Evolutionary conservation across 371 early-diverging fungal species (phyloP).

Genomic region (Mortierella sp.): DNA sequence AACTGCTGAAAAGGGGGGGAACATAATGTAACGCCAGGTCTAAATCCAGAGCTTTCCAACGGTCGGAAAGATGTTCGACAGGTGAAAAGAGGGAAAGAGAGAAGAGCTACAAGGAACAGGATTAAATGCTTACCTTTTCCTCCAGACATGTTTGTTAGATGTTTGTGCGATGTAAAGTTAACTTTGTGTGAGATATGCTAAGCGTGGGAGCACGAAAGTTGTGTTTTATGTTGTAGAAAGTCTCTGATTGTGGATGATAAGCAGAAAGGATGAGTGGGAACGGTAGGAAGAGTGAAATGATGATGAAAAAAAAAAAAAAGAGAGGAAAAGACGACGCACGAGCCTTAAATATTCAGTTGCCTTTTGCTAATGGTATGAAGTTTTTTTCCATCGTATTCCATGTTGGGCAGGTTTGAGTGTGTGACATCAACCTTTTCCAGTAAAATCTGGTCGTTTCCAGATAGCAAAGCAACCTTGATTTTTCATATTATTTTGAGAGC

Average conservation of each 20-base stretch:
- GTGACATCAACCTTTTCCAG: conserved; percentile 14
- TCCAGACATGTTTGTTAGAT: not conserved
- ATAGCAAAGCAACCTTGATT: not conserved
- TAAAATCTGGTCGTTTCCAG: conserved; percentile 8
- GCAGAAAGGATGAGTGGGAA: not conserved
- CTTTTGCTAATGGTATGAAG: not conserved
- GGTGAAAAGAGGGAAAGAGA: not conserved
- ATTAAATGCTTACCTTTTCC: conserved; percentile 17
- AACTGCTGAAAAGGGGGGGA: not conserved
- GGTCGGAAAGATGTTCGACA: not conserved
- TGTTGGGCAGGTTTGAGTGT: not conserved
- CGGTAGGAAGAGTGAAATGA: not conserved
- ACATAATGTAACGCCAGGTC: not conserved
- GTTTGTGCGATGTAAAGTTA: not conserved
- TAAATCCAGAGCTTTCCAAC: not conserved
- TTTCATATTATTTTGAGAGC: not conserved
- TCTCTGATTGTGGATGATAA: not conserved
- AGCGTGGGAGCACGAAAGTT: not conserved
- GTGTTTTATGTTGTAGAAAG: not conserved
- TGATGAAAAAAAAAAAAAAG: not conserved
- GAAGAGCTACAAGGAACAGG: not conserved
- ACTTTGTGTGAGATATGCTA: not conserved
- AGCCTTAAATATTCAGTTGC: conserved; percentile 1
- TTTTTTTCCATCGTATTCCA: conserved; percentile 20
- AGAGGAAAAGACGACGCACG: conserved; percentile 4